A percentile compares a stretch with the other conserved stretches of the same genome.
Evolutionary conservation across 306 rosid genomes (phyloP).

Genomic region (Inga oerstediana): DNA sequence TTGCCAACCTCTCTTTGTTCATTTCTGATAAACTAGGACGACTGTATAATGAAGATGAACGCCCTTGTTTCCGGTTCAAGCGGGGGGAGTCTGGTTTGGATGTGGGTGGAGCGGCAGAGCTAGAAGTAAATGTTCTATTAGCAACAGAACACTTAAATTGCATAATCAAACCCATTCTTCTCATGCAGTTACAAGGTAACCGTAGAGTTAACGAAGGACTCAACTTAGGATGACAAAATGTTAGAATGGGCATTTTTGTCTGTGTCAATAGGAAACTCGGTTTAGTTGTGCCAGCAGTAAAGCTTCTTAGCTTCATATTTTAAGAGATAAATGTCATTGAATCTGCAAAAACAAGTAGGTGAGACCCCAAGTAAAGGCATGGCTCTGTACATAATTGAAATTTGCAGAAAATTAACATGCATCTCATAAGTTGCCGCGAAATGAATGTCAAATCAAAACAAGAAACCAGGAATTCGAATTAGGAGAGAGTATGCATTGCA

Average conservation of each 20-base stretch:
- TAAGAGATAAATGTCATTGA: slow-evolving; percentile 29
- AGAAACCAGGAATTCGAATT: slow-evolving; percentile 45
- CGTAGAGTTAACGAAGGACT: slow-evolving; percentile 48
- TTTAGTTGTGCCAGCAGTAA: slow-evolving; percentile 52
- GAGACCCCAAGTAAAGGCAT: neutral
- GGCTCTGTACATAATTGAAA: slow-evolving; percentile 10
- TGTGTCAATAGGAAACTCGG: slow-evolving; percentile 58
- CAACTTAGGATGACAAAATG: slow-evolving; percentile 50
- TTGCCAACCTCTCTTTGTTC: slow-evolving; percentile 63
- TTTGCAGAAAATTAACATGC: slow-evolving; percentile 16
- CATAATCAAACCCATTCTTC: slow-evolving; percentile 53
- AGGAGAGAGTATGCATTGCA: neutral
- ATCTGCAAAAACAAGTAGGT: slow-evolving; percentile 47
- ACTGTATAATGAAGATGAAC: slow-evolving; percentile 58
- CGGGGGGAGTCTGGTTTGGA: slow-evolving; percentile 38
- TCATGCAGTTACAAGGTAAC: slow-evolving; percentile 43
- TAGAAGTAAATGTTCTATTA: slow-evolving; percentile 46
- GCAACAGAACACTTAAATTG: slow-evolving; percentile 56
- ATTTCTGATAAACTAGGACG: slow-evolving; percentile 86
- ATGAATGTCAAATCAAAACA: neutral
- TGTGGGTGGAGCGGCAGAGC: slow-evolving; percentile 38
- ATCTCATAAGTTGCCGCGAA: slow-evolving; percentile 4
- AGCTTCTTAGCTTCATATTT: slow-evolving; percentile 59
- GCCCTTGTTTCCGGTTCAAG: slow-evolving; percentile 47
- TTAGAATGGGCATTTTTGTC: slow-evolving; percentile 59